phyloP scores from a whole-genome alignment of 495 filamentous ascomycete species.

The Parachaetomium inaequale region DNA sequence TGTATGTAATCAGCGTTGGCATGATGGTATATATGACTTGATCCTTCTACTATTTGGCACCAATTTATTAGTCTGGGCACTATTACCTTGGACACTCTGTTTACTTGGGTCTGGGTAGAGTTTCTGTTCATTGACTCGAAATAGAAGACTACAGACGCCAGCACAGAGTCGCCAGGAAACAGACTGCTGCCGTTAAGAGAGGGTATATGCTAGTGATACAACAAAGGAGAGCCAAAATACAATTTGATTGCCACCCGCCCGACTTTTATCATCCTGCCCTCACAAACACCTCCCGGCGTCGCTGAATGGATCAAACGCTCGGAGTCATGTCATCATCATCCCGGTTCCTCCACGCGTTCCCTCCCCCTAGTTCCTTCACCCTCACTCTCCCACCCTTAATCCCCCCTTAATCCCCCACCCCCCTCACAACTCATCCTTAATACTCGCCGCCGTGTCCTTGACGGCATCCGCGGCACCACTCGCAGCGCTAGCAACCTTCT shows the following conservation, averaged over 20 bases:
- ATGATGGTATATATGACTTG: not conserved
- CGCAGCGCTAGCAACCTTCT: slow-evolving; percentile 36
- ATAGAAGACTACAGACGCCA: not conserved
- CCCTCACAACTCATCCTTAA: slow-evolving; percentile 57
- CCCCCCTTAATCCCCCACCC: too few species aligned
- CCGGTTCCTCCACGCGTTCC: not conserved
- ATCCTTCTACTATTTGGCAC: not conserved
- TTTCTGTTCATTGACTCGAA: not conserved
- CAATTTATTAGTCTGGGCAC: too few species aligned
- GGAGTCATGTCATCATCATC: slow-evolving; percentile 17
- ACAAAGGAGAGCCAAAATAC: slow-evolving; percentile 14
- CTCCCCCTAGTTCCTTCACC: not conserved
- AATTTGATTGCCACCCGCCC: not conserved
- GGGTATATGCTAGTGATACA: slow-evolving; percentile 13
- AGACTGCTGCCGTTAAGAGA: slow-evolving; percentile 3
- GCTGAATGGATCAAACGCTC: not conserved
- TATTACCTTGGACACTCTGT: too few species aligned
- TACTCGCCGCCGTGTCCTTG: slow-evolving; percentile 35
- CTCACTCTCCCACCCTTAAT: not conserved
- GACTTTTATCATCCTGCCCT: not conserved
- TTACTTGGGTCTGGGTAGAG: too few species aligned
- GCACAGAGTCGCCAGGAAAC: not conserved
- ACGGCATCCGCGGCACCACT: slow-evolving; percentile 46
- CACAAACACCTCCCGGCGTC: not conserved
- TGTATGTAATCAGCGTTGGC: not conserved